Evolutionary conservation across 2,329 filamentous ascomycete genomes (phyloP).

Genomic region (Tolypocladium pustulatum): DNA sequence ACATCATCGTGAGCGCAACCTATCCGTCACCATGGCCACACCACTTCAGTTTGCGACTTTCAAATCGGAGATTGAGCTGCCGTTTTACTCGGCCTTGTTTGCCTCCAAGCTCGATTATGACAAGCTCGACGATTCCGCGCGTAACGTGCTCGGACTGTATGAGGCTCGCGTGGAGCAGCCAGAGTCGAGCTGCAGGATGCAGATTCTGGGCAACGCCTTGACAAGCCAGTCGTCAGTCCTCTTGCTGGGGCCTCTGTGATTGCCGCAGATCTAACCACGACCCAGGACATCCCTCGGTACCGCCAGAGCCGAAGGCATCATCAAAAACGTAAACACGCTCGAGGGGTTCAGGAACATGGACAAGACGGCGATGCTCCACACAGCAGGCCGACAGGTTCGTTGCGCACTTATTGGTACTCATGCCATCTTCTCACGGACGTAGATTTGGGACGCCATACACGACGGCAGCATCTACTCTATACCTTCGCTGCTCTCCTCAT

Average conservation of each 20-base stretch:
- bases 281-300: slow-evolving; percentile 56
- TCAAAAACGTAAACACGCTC: slow-evolving; percentile 92
- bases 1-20: neutral
- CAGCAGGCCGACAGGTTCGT: slow-evolving; percentile 65
- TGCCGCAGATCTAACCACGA: slow-evolving; percentile 15
- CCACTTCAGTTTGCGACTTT: slow-evolving; percentile 71
- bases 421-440: slow-evolving; percentile 9
- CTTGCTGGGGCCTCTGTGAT: neutral
- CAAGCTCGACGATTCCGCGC: slow-evolving; percentile 88
- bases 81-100: slow-evolving; percentile 90
- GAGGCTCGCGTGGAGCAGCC: slow-evolving; percentile 68
- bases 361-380: slow-evolving; percentile 66
- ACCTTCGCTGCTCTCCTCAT: slow-evolving; percentile 82
- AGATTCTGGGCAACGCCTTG: slow-evolving; percentile 78
- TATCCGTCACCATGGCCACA: slow-evolving; percentile 33
- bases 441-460: slow-evolving; percentile 97
- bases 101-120: slow-evolving; percentile 92
- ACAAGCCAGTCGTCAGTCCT: slow-evolving; percentile 66
- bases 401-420: neutral
- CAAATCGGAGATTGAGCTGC: slow-evolving; percentile 86
- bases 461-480: slow-evolving; percentile 95
- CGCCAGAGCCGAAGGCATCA: slow-evolving; percentile 82
- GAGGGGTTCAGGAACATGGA: slow-evolving; percentile 85
- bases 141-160: slow-evolving; percentile 78
- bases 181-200: slow-evolving; percentile 75